Conservation (phyloP, 169 alveolate species). For the Cryptosporidium xiaoi region DNA sequence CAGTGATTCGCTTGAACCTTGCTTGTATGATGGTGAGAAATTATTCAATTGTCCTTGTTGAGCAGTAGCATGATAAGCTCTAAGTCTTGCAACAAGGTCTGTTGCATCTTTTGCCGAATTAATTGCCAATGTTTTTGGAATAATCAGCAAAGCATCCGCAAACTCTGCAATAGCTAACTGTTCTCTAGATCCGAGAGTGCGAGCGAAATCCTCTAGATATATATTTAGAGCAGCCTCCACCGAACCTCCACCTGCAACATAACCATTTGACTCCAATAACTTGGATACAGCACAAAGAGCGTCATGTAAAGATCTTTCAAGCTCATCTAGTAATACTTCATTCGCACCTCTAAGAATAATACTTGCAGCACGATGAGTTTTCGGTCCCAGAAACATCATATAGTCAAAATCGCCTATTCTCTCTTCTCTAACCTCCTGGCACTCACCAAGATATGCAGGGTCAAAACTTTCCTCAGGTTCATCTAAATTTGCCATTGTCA, state of each 20-base stretch:
- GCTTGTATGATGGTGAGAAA: slow-evolving; percentile 59
- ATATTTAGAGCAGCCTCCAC: slow-evolving; percentile 98
- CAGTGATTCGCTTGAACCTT: slow-evolving; percentile 75
- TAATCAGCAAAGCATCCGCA: slow-evolving; percentile 96
- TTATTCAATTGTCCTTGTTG: slow-evolving; percentile 80
- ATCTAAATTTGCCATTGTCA: slow-evolving; percentile 91
- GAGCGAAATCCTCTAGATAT: slow-evolving; percentile 95
- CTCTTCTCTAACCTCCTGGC: slow-evolving; percentile 93
- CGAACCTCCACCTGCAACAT: slow-evolving; percentile 99
- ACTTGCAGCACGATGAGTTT: slow-evolving; percentile 86
- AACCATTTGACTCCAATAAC: slow-evolving; percentile 88
- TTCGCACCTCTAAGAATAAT: slow-evolving; percentile 97
- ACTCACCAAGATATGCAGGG: slow-evolving; percentile 90
- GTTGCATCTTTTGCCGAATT: slow-evolving; percentile 98
- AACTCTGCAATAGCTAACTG: slow-evolving; percentile 98
- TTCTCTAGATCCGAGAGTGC: slow-evolving; percentile 97
- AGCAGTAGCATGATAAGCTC: slow-evolving; percentile 93
- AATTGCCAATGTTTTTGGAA: slow-evolving; percentile 98
- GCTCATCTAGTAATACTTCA: slow-evolving; percentile 96
- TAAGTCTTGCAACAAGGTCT: slow-evolving; percentile 91
- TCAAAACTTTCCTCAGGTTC: slow-evolving; percentile 97
- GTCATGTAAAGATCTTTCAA: slow-evolving; percentile 97
- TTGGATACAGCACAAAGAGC: slow-evolving; percentile 96
- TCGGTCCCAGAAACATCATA: slow-evolving; percentile 94
- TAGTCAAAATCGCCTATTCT: slow-evolving; percentile 98